Conservation (phyloP, 257 asterid genomes). For the Capsicum baccatum region DNA sequence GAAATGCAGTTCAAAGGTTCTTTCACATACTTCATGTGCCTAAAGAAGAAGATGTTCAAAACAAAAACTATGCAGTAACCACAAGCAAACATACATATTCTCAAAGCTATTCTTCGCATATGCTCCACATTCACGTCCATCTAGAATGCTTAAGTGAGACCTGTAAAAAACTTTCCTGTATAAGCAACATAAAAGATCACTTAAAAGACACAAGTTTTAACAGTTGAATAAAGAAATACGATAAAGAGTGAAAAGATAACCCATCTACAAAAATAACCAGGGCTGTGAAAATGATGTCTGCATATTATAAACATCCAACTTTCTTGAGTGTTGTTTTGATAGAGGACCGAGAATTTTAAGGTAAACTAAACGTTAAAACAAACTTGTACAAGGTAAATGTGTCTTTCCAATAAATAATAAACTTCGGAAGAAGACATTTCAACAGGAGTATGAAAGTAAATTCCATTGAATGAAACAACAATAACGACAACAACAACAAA, state of each 20-base stretch:
- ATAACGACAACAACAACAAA: neutral
- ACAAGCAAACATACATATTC: constrained; percentile 59
- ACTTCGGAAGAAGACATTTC: neutral
- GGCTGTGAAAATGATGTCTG: neutral
- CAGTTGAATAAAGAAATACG: constrained; percentile 22
- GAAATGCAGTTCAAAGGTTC: constrained; percentile 4
- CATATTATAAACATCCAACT: constrained; percentile 21
- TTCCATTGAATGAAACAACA: neutral
- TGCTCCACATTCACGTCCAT: constrained; percentile 93
- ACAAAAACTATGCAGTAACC: neutral
- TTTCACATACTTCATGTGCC: neutral
- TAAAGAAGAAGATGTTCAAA: neutral
- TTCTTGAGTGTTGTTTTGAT: neutral
- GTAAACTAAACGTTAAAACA: neutral
- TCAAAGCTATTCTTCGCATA: constrained; percentile 97
- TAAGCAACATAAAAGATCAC: constrained; percentile 22
- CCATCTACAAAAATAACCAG: neutral
- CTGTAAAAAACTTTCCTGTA: constrained; percentile 39
- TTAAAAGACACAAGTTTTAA: constrained; percentile 26
- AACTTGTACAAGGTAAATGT: neutral
- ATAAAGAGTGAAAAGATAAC: neutral
- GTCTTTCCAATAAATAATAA: neutral
- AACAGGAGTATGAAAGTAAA: neutral
- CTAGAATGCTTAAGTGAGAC: constrained; percentile 98
- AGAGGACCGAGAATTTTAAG: neutral